Conservation (phyloP, 2,329 filamentous ascomycete species). For the Cryphonectria carpinicola region DNA sequence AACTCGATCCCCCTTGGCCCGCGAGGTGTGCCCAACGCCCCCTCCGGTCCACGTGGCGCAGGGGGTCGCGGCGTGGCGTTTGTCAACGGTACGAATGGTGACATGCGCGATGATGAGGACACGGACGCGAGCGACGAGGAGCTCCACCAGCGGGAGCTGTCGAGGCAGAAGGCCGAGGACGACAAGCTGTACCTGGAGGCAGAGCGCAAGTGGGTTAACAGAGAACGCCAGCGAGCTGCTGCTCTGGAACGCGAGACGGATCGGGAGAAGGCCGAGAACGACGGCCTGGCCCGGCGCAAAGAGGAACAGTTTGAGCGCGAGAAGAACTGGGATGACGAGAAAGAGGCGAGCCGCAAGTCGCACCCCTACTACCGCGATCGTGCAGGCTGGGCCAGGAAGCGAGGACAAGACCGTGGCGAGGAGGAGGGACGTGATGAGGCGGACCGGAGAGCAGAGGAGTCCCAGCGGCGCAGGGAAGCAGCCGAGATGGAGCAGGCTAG, state of each 20-base stretch:
- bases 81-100: constrained; percentile 76
- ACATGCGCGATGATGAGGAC: constrained; percentile 78
- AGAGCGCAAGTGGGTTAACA: constrained; percentile 87
- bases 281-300: constrained; percentile 66
- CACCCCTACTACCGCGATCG: constrained; percentile 89
- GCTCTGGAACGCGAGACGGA: constrained; percentile 85
- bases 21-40: constrained; percentile 72
- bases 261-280: constrained; percentile 76
- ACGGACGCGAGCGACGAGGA: constrained; percentile 88
- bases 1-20: constrained; percentile 81
- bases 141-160: constrained; percentile 71
- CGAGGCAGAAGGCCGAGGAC: constrained; percentile 73
- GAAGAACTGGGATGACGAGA: constrained; percentile 85
- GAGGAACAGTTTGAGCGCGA: constrained; percentile 68
- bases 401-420: constrained; percentile 70
- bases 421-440: constrained; percentile 80
- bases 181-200: constrained; percentile 84
- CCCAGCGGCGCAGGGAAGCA: constrained; percentile 70
- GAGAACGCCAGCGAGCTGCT: constrained; percentile 80
- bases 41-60: constrained; percentile 67
- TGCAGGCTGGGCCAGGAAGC: constrained; percentile 81
- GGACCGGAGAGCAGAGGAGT: constrained; percentile 78
- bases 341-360: constrained; percentile 72
- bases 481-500: constrained; percentile 77
- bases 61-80: constrained; percentile 67